Conservation (phyloP, 371 early-diverging fungal genomes). For the Capillidium rhysosporum region DNA sequence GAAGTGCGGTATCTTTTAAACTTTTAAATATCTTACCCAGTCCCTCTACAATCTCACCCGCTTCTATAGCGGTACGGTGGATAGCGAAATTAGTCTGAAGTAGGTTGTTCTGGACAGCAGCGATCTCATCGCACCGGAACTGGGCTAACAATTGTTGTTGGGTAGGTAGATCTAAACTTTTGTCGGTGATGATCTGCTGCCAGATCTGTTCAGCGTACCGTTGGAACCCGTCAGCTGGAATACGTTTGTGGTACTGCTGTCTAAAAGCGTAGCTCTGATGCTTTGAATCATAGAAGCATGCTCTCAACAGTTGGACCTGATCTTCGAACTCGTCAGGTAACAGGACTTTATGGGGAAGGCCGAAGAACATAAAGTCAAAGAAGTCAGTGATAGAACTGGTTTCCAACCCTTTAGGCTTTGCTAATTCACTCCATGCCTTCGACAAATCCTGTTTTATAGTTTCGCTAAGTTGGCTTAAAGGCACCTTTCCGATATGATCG, state of each 20-base stretch:
- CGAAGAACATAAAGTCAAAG: constrained; percentile 83
- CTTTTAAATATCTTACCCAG: constrained; percentile 47
- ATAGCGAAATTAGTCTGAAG: constrained; percentile 36
- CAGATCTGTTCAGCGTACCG: constrained; percentile 80
- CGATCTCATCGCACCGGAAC: constrained; percentile 95
- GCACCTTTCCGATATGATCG: constrained; percentile 80
- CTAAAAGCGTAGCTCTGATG: constrained; percentile 65
- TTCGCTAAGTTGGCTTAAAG: constrained; percentile 56
- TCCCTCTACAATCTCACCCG: constrained; percentile 48
- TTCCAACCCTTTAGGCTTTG: constrained; percentile 72
- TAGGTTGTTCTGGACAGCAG: constrained; percentile 31
- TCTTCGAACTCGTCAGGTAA: constrained; percentile 66
- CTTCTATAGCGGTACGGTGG: constrained; percentile 45
- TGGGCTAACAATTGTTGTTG: constrained; percentile 95
- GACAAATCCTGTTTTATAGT: constrained; percentile 70
- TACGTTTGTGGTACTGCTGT: constrained; percentile 67
- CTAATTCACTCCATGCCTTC: constrained; percentile 73
- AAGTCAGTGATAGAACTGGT: constrained; percentile 64
- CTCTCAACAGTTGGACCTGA: constrained; percentile 41
- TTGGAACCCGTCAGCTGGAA: constrained; percentile 90
- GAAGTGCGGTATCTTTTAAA: constrained; percentile 35
- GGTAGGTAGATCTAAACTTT: constrained; percentile 91
- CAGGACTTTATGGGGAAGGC: constrained; percentile 79
- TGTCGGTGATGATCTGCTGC: constrained; percentile 82
- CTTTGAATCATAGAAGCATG: constrained; percentile 46